Evolutionary conservation across 2,329 filamentous ascomycete genomes (phyloP), one percentile per base, ranked within the genome.

Genomic region (Pestalotiopsis fici): DNA sequence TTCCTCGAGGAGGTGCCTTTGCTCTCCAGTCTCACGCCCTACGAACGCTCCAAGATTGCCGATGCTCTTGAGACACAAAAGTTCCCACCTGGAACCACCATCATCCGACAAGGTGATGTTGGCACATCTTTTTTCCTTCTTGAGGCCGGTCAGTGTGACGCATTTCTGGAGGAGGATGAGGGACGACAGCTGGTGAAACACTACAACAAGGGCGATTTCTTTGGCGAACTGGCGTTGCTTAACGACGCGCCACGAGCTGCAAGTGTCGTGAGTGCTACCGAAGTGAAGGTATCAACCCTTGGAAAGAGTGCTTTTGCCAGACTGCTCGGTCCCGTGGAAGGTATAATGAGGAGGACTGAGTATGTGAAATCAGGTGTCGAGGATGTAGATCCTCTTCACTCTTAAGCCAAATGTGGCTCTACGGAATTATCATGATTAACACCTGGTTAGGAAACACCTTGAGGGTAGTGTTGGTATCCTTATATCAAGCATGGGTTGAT

Each of bases 11-110:
- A 97, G 78, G 96, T 98, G 2, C 93, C 94, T 0, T 86, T 98
- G 35, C 88, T 99, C 28, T 87, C 91, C 2, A 91, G 89, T 25
- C 87, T 99, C 66, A 97, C 95, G 57, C 87, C 93, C 0, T 98
- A 98, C 79, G 96, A 99, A 82, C 91, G 96, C 67, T 94, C 93
- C 76, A 99, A 99, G 85, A 98, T 99, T 78, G 95, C 96, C 69
- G 96, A 98, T 81, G 95, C 96, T 1, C 86, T 99, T 66, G 95
- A 98, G 79, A 96, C 95, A 11, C 90, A 91, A 78, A 98, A 97
- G 76, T 97, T 91, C 78, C 87, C 91, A 0, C 83, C 90, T 7
- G 93, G 93, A 25, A 88, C 90, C n/a, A 87, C 88, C 64, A 97
- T 99, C 77, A 98, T 99, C 81, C 86, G 85, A 67, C 94, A 98